These are phyloP conservation scores for Pythium insidiosum DNA, from an alignment of 352 stramenopile species.

Conservation along the genomic window DNA sequence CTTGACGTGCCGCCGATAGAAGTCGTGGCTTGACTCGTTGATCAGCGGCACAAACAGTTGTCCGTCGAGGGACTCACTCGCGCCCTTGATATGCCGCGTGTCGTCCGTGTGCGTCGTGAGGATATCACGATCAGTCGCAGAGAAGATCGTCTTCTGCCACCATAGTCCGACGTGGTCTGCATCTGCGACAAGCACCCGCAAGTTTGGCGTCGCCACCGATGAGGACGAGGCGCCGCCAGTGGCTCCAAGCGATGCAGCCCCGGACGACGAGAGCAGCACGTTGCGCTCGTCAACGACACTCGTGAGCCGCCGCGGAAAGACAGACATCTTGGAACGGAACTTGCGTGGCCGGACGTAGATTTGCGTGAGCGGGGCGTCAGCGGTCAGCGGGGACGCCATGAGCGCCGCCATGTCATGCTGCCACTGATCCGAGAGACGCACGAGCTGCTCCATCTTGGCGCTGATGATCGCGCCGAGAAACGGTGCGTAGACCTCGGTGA, in stretches of 20 bases:
- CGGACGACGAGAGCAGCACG: too few species aligned
- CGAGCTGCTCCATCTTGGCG: constrained; percentile 46
- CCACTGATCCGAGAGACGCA: constrained; percentile 49
- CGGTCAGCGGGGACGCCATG: constrained; percentile 9
- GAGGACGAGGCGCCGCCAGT: too few species aligned
- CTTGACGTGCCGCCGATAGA: constrained; percentile 27
- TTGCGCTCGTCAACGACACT: constrained; percentile 33
- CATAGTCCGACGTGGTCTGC: constrained; percentile 38
- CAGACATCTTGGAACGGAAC: constrained; percentile 51
- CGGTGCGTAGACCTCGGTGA: constrained; percentile 46
- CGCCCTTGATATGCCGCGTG: constrained; percentile 24
- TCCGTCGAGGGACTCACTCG: constrained; percentile 52
- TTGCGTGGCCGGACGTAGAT: constrained; percentile 43
- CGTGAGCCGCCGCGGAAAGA: constrained; percentile 46
- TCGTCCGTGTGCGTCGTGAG: constrained; percentile 52
- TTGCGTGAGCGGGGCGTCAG: constrained; percentile 18
- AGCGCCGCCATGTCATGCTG: constrained; percentile 31
- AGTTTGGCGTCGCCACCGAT: constrained; percentile 26
- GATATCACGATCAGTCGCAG: constrained; percentile 43
- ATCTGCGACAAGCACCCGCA: constrained; percentile 52
- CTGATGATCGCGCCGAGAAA: constrained; percentile 45
- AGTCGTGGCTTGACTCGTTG: constrained; percentile 24
- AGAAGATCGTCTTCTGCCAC: constrained; percentile 57
- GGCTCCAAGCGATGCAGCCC: too few species aligned
- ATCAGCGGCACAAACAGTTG: constrained; percentile 50